These are phyloP conservation scores for Bruguiera gymnorhiza DNA, from an alignment of 345 rosid genomes.

Conservation along the genomic window DNA sequence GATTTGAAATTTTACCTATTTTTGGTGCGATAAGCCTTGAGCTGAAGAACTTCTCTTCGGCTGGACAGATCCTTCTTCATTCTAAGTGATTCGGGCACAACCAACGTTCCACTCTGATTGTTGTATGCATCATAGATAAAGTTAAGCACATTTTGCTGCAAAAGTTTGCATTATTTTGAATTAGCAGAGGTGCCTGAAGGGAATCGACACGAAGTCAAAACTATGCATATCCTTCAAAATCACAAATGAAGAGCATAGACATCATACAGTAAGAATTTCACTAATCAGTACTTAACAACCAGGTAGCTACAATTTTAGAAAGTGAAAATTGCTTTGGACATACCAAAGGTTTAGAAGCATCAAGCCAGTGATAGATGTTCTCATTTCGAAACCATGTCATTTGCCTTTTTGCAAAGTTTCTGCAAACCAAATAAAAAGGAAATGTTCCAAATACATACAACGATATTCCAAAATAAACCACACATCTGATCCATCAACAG, in stretches of 20 bases:
- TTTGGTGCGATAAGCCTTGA: slow-evolving; percentile 60
- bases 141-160: slow-evolving; percentile 68
- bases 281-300: not conserved
- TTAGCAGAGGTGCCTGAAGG: slow-evolving; percentile 6
- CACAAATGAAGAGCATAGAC: not conserved
- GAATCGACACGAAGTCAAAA: not conserved
- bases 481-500: not conserved
- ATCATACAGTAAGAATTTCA: not conserved
- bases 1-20: slow-evolving; percentile 47
- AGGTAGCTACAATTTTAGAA: not conserved
- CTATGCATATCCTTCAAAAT: not conserved
- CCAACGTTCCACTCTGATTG: slow-evolving; percentile 38
- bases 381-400: slow-evolving; percentile 92
- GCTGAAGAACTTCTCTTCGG: slow-evolving; percentile 48
- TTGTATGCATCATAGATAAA: slow-evolving; percentile 59
- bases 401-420: slow-evolving; percentile 95
- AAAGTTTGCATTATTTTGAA: not conserved
- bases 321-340: slow-evolving; percentile 10
- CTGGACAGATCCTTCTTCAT: slow-evolving; percentile 52
- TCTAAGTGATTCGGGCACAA: slow-evolving; percentile 53
- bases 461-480: not conserved
- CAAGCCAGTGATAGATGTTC: slow-evolving; percentile 81
- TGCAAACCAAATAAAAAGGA: slow-evolving; percentile 27
- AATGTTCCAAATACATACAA: not conserved
- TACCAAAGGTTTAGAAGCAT: slow-evolving; percentile 89